These are phyloP conservation scores for Sanghuangporus sanghuang DNA, from an alignment of 1,284 basidiomycete genomes.

Conservation along the genomic window DNA sequence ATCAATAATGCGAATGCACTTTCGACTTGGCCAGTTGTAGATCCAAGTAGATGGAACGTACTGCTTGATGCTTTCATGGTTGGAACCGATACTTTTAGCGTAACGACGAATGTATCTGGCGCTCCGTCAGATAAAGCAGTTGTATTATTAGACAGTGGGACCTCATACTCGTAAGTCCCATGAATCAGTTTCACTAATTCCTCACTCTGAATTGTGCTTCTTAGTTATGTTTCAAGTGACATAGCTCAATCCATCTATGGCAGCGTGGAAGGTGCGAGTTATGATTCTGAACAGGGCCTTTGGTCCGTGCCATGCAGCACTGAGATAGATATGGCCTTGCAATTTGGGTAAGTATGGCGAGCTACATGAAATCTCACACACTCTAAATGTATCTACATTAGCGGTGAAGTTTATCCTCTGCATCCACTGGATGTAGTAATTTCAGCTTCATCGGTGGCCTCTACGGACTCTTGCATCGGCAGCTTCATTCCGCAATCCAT, in stretches of 20 bases:
- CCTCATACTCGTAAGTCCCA: constrained; percentile 64
- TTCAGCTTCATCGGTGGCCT: constrained; percentile 32
- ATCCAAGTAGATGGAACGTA: constrained; percentile 67
- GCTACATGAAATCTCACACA: neutral
- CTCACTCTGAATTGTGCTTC: neutral
- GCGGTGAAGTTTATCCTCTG: constrained; percentile 62
- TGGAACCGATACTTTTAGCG: constrained; percentile 41
- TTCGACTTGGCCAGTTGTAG: constrained; percentile 60
- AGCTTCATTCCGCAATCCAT: constrained; percentile 62
- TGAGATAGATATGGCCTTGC: constrained; percentile 71
- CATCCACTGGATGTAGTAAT: constrained; percentile 71
- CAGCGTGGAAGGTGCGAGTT: constrained; percentile 51
- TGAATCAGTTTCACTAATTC: constrained; percentile 10
- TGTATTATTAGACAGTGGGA: constrained; percentile 69
- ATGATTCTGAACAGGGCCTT: constrained; percentile 42
- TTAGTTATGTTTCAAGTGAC: constrained; percentile 58
- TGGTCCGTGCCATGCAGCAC: constrained; percentile 67
- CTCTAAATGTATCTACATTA: constrained; percentile 25
- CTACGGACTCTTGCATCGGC: constrained; percentile 48
- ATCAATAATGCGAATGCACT: constrained; percentile 52
- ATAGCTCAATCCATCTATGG: constrained; percentile 65
- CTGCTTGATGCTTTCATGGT: constrained; percentile 66
- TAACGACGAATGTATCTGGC: constrained; percentile 47
- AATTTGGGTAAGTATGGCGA: constrained; percentile 51
- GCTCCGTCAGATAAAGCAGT: constrained; percentile 67